A percentile compares a stretch with the other conserved stretches of the same genome.
Evolutionary conservation across 164 flowering plant genomes (phyloP).

Genomic region (Liquidambar formosana): DNA sequence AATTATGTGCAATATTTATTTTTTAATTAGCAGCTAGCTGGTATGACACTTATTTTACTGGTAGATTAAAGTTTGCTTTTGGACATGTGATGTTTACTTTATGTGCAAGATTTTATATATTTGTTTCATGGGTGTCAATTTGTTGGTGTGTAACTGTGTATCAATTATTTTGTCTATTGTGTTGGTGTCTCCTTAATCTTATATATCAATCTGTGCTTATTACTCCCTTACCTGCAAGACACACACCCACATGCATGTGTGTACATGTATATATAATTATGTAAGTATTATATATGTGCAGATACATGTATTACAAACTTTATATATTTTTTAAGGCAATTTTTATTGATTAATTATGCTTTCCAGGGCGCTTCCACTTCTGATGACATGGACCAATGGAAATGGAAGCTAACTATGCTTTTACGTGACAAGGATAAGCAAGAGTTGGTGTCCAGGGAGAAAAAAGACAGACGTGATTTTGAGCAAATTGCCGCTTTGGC

Average conservation of each 20-base stretch:
- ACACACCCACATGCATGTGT: background rate
- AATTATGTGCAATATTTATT: too few species aligned
- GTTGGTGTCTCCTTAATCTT: background rate
- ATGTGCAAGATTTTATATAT: background rate
- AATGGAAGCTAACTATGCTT: slow-evolving; percentile 62
- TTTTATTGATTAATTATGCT: background rate
- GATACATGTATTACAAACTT: background rate
- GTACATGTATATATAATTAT: background rate
- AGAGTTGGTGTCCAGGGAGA: slow-evolving; percentile 85
- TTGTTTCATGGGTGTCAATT: background rate
- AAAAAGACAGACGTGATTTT: slow-evolving; percentile 76
- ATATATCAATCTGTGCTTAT: background rate
- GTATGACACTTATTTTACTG: too few species aligned
- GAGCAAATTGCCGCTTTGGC: slow-evolving; percentile 80
- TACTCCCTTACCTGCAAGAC: background rate
- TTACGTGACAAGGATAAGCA: slow-evolving; percentile 58
- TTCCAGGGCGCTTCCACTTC: slow-evolving; percentile 47
- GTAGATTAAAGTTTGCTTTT: too few species aligned
- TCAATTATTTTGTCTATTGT: background rate
- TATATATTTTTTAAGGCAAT: background rate
- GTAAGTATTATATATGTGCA: too few species aligned
- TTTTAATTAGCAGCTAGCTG: too few species aligned
- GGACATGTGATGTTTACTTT: too few species aligned
- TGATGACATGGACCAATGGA: slow-evolving; percentile 70
- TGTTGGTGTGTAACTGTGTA: background rate